Percentiles rank a stretch among this genome's conserved stretches.
These are phyloP conservation scores for Pythium volutum DNA, from an alignment of 352 stramenopile species.

Conservation along the genomic window DNA sequence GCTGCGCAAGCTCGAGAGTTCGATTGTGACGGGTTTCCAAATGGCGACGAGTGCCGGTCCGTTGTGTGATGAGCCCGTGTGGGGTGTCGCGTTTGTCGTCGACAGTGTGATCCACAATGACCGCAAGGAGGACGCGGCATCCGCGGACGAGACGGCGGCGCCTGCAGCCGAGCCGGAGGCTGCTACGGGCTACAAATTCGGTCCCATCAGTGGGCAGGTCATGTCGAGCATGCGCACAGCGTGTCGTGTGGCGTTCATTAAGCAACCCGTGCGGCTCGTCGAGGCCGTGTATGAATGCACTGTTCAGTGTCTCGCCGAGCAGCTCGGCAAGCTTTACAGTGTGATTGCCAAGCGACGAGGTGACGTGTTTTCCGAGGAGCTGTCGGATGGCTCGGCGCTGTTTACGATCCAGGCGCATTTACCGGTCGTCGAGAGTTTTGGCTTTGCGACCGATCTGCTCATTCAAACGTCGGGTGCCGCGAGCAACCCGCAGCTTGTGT, in stretches of 20 bases:
- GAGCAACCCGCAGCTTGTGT: conserved; percentile 94
- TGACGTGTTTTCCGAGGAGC: conserved; percentile 85
- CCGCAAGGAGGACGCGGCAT: conserved; percentile 5
- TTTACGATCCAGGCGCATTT: conserved; percentile 93
- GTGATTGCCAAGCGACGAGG: conserved; percentile 92
- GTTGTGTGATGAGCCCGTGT: conserved; percentile 89
- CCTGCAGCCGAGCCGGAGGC: background rate
- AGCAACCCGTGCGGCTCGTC: conserved; percentile 87
- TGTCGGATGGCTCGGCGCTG: conserved; percentile 92
- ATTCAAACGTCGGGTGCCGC: conserved; percentile 94
- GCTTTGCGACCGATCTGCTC: conserved; percentile 91
- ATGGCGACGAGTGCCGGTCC: conserved; percentile 78
- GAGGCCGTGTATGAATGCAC: conserved; percentile 90
- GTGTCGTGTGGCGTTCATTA: conserved; percentile 75
- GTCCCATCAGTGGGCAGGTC: conserved; percentile 73
- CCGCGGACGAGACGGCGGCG: background rate
- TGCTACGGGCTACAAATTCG: conserved; percentile 34
- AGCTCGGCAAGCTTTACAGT: conserved; percentile 93
- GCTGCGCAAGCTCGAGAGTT: conserved; percentile 72
- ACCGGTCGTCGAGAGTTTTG: conserved; percentile 94
- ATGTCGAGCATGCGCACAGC: conserved; percentile 78
- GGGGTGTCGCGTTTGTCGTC: conserved; percentile 87
- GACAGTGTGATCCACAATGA: conserved; percentile 66
- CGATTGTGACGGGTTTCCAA: conserved; percentile 82
- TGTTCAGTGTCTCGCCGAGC: conserved; percentile 84